A percentile compares a stretch with the other conserved stretches of the same genome.
These are phyloP conservation scores for Penstemon eatonii DNA, from an alignment of 257 asterid genomes.

Conservation along the genomic window DNA sequence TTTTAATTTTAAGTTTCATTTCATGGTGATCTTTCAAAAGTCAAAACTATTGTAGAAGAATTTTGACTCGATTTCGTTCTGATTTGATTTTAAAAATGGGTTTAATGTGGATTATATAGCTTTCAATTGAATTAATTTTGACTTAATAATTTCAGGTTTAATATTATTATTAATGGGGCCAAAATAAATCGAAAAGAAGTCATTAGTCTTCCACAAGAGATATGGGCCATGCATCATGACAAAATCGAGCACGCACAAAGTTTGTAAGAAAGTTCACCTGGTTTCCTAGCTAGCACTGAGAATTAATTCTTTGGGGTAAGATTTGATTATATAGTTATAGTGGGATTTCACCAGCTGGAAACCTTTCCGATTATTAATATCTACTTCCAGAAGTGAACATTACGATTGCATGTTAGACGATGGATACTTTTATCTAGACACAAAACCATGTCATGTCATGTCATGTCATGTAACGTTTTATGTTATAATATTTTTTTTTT, in stretches of 20 bases:
- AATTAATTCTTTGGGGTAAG: not conserved
- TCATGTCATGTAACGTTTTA: slow-evolving; percentile 10
- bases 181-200: no score
- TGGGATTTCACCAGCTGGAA: slow-evolving; percentile 16
- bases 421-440: no score
- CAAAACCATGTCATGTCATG: slow-evolving; percentile 25
- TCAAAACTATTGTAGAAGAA: no score
- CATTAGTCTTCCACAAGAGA: not conserved
- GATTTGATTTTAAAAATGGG: no score
- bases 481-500: not conserved
- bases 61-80: no score
- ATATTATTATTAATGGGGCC: no score
- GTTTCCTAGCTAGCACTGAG: slow-evolving; percentile 14
- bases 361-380: slow-evolving; percentile 17
- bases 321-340: not conserved
- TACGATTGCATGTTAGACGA: slow-evolving; percentile 27
- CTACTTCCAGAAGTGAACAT: slow-evolving; percentile 30
- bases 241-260: slow-evolving; percentile 26
- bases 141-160: no score
- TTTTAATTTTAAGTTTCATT: not conserved
- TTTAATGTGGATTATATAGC: no score
- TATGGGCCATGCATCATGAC: slow-evolving; percentile 9
- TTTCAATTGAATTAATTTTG: no score
- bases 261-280: slow-evolving; percentile 20
- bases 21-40: no score